A percentile compares a stretch with the other conserved stretches of the same genome.
Conservation (phyloP, 2,329 filamentous ascomycete genomes). For the Trichoderma harzianum region DNA sequence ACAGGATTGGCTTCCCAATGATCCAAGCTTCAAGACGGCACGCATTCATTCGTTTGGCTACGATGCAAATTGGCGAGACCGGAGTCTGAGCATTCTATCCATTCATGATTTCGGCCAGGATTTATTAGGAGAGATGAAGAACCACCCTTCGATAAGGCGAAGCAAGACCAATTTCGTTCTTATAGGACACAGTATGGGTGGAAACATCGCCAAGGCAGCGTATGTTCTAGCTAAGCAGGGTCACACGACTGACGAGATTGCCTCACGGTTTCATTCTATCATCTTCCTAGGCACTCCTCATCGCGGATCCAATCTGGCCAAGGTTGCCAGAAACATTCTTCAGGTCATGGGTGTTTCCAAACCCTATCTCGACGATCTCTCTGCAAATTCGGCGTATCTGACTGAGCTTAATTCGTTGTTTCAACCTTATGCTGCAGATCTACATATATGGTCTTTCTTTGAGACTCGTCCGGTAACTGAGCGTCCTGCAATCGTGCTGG, state of each 20-base stretch:
- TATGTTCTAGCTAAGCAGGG: constrained; percentile 10
- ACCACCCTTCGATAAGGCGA: not conserved
- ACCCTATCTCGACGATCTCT: not conserved
- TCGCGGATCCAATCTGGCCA: constrained; percentile 1
- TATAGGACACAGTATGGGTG: constrained; percentile 17
- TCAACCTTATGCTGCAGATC: not conserved
- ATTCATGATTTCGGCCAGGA: constrained; percentile 5
- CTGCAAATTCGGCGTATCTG: not conserved
- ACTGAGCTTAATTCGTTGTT: not conserved
- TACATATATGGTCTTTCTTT: constrained; percentile 12
- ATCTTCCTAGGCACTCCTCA: constrained; percentile 15
- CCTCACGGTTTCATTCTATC: constrained; percentile 5
- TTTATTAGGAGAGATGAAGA: constrained; percentile 5
- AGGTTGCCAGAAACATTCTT: not conserved
- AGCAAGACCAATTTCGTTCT: not conserved
- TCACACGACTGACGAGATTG: not conserved
- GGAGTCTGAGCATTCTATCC: not conserved
- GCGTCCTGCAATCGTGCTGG: not conserved
- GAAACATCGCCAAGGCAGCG: constrained; percentile 1
- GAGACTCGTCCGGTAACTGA: not conserved
- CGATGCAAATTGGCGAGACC: constrained; percentile 1
- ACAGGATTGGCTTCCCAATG: not conserved
- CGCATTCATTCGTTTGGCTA: constrained; percentile 3
- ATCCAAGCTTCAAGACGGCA: not conserved
- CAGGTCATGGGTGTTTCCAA: not conserved